Base-by-base conservation (phyloP, 176 grass and related monocot species). In the Carex littledalei region DNA sequence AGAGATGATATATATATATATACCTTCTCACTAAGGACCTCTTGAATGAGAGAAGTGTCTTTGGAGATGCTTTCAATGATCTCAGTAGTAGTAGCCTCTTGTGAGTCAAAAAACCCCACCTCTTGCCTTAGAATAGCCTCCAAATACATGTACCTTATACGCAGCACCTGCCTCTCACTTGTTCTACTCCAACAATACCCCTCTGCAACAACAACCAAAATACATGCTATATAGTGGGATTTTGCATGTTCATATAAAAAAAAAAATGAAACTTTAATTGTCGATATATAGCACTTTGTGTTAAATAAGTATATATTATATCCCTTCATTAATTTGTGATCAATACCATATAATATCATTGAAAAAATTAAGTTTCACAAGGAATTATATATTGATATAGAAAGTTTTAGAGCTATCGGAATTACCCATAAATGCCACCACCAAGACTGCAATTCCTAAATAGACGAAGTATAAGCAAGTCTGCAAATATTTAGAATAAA, bases 21-120 rank as follows among this genome's bases (percentile, higher is more conserved):
- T 65, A 97, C 96, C 96, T 98, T 98, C 91, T 98, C 96, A 85
- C 96, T 94, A 56, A 99, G 96, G 76, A 99, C 96, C 83, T 99
- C 96, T 79, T 99, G 96, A 72, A 99, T 94, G 74, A 94, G 91
- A 14, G 87, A 88, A 7, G 96, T 89, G 55, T 98, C 96, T 85
- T 92, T 98, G 80, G 96, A 95, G 80, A 98, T 98, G 65, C 96
- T 98, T 84, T 92, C 89, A 69, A 98, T 98, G 89, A 98, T 95
- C 91, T 98, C 93, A 77, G 93, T 87, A 21, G 91, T 98, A 37
- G 96, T 93, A 66, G 96, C 93, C 83, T 95, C 96, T 78, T 98
- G 93, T 63, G 93, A 95, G 68, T 98, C 96, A 89, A 98, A 98
- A 90, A 98, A 98, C 20, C 85, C 93, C 59, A 90, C 96, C 77